Evolutionary conservation across 306 rosid genomes (phyloP).

Genomic region (cucumber (Cucumis sativus)): Cucumber_9930_V3 NC_026661.2:352001-352500

Average conservation of each 20-base stretch:
- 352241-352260: background rate
- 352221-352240: background rate
- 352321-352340: background rate
- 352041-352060: background rate
- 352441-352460: too few relatives aligned
- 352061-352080: background rate
- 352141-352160: background rate
- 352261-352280: background rate
- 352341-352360: background rate
- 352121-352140: background rate
- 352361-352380: background rate
- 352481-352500: background rate
- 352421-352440: background rate
- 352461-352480: background rate
- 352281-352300: background rate
- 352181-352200: background rate
- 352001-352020: background rate
- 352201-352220: background rate
- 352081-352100: background rate
- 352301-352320: background rate
- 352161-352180: background rate
- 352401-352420: background rate
- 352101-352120: background rate
- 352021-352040: background rate
- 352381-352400: background rate